Conservation (phyloP, 2,329 filamentous ascomycete species). For the Claviceps capensis region DNA sequence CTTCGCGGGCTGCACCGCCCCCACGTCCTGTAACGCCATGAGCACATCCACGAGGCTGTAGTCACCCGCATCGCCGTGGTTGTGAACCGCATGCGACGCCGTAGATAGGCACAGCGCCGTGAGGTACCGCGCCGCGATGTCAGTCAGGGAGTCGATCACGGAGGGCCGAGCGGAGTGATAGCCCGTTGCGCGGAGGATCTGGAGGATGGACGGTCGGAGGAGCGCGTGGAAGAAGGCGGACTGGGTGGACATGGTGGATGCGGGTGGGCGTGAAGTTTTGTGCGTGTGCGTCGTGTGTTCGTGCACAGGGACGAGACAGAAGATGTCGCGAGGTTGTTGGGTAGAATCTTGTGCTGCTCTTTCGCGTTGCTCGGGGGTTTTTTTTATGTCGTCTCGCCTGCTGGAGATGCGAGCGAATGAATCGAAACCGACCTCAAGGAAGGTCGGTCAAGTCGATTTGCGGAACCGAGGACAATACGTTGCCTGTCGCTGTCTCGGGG, state of each 20-base stretch:
- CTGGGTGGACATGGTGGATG: slow-evolving; percentile 27
- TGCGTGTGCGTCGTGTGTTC: background rate
- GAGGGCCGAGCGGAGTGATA: slow-evolving; percentile 73
- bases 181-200: slow-evolving; percentile 82
- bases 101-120: slow-evolving; percentile 59
- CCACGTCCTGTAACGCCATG: slow-evolving; percentile 71
- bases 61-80: slow-evolving; percentile 41
- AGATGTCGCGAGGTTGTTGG: too few species aligned
- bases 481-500: too few species aligned
- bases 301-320: background rate
- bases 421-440: background rate
- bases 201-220: slow-evolving; percentile 73
- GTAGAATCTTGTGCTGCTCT: background rate
- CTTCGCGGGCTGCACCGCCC: slow-evolving; percentile 53
- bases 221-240: slow-evolving; percentile 54
- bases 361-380: background rate
- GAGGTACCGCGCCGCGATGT: slow-evolving; percentile 73
- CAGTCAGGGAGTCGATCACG: slow-evolving; percentile 77
- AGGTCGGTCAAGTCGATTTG: background rate
- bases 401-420: background rate
- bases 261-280: too few species aligned
- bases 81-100: slow-evolving; percentile 55
- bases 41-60: slow-evolving; percentile 58
- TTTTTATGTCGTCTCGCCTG: background rate
- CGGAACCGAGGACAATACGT: too few species aligned